Conservation (phyloP, 73 alveolate species). For the Paramecium octaurelia region DNA sequence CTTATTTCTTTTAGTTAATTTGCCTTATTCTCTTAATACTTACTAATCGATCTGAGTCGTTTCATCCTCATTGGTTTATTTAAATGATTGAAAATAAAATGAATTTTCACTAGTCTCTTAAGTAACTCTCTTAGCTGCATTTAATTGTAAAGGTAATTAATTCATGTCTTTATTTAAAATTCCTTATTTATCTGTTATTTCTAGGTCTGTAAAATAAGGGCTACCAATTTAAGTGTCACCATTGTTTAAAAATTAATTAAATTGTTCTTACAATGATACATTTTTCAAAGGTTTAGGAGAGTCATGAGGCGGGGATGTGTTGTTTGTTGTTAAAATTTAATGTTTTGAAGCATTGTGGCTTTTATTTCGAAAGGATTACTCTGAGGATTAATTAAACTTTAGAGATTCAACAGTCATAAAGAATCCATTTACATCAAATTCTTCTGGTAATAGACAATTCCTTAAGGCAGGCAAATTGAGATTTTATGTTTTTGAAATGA, state of each 20-base stretch:
- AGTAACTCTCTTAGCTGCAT: background rate
- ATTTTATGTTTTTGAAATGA: constrained; percentile 17
- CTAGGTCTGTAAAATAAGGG: constrained; percentile 23
- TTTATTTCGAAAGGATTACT: background rate
- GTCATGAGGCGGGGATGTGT: background rate
- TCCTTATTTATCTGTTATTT: background rate
- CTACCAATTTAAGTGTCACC: background rate
- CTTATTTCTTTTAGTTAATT: background rate
- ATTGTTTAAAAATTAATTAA: background rate
- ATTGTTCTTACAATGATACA: background rate
- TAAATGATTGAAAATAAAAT: background rate
- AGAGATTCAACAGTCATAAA: background rate
- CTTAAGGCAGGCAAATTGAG: constrained; percentile 1
- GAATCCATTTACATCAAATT: constrained; percentile 41
- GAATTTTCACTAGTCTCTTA: background rate
- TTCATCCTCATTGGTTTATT: background rate
- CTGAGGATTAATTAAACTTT: background rate
- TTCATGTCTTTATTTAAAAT: background rate
- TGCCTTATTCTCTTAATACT: background rate
- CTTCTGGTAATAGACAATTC: constrained; percentile 32
- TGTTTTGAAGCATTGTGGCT: background rate
- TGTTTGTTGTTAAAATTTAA: background rate
- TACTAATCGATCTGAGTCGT: background rate
- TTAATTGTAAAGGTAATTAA: background rate
- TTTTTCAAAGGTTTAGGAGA: background rate